Percentiles rank a stretch among this genome's conserved stretches.
Evolutionary conservation across 192 early-diverging fungal genomes (phyloP).

Genomic region (Dissophora globulifera): DNA sequence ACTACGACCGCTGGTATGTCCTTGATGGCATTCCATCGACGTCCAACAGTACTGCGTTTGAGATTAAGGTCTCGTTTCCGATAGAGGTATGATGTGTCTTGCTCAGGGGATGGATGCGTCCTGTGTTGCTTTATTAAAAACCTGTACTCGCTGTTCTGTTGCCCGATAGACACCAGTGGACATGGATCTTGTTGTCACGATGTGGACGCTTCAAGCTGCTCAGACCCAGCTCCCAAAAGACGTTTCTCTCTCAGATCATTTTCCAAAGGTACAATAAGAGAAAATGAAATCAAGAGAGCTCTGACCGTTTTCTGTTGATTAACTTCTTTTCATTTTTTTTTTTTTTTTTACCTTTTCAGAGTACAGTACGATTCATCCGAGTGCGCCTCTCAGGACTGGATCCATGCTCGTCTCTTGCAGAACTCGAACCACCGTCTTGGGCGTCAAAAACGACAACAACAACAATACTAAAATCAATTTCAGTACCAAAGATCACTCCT

Average conservation of each 20-base stretch:
- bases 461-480: too few relatives aligned
- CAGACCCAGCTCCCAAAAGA: neutral
- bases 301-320: neutral
- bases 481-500: too few relatives aligned
- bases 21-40: neutral
- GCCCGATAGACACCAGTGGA: constrained; percentile 4
- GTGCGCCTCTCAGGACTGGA: neutral
- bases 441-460: neutral
- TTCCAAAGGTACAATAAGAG: neutral
- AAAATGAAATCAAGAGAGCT: too few relatives aligned
- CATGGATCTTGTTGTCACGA: neutral
- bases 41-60: neutral
- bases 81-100: constrained; percentile 2
- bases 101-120: too few relatives aligned
- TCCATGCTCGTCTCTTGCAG: too few relatives aligned
- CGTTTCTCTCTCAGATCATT: neutral
- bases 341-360: too few relatives aligned
- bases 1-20: constrained; percentile 6
- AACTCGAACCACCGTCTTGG: neutral
- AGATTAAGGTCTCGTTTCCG: neutral
- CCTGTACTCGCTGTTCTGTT: too few relatives aligned
- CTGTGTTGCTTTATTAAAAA: too few relatives aligned
- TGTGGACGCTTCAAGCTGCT: neutral
- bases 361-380: neutral
- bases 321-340: neutral